A percentile compares a stretch with the other conserved stretches of the same genome.
Evolutionary conservation across 495 filamentous ascomycete genomes (phyloP).

Genomic region (Entonaema liquescens): DNA sequence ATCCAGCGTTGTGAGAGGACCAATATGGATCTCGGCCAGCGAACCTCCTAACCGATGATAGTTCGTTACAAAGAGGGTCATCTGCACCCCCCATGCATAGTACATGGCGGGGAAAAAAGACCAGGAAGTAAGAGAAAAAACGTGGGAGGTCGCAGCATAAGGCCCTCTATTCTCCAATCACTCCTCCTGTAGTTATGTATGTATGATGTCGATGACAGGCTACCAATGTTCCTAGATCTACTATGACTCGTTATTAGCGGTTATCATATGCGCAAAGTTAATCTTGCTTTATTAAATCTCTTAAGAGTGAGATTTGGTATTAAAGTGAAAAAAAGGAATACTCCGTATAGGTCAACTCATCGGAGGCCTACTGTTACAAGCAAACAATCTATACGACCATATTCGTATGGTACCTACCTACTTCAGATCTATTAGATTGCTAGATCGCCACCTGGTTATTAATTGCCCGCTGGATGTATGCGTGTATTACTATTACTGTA

Average conservation of each 20-base stretch:
- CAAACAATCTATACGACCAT: slow-evolving; percentile 1
- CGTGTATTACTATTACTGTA: slow-evolving; percentile 5
- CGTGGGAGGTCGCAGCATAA: slow-evolving; percentile 47
- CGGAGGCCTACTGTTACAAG: slow-evolving; percentile 1
- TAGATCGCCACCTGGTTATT: slow-evolving; percentile 6
- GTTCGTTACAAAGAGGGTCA: slow-evolving; percentile 45
- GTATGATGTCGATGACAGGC: slow-evolving; percentile 33
- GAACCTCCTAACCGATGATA: slow-evolving; percentile 36
- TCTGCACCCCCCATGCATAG: slow-evolving; percentile 45
- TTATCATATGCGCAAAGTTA: background rate
- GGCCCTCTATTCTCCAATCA: slow-evolving; percentile 33
- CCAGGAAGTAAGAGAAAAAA: slow-evolving; percentile 41
- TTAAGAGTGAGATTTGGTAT: background rate
- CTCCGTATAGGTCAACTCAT: background rate
- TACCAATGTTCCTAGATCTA: slow-evolving; percentile 13
- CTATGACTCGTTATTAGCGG: slow-evolving; percentile 9
- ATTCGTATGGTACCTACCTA: background rate
- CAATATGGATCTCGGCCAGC: slow-evolving; percentile 23
- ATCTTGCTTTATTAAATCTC: slow-evolving; percentile 4
- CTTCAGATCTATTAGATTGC: slow-evolving; percentile 1
- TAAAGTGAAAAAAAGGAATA: background rate
- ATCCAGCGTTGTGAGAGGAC: slow-evolving; percentile 10
- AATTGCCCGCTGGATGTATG: slow-evolving; percentile 12
- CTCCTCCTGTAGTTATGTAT: slow-evolving; percentile 19
- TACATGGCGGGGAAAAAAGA: slow-evolving; percentile 45